Conservation (phyloP, 1,284 basidiomycete genomes). For the Ustilago esculenta region DNA sequence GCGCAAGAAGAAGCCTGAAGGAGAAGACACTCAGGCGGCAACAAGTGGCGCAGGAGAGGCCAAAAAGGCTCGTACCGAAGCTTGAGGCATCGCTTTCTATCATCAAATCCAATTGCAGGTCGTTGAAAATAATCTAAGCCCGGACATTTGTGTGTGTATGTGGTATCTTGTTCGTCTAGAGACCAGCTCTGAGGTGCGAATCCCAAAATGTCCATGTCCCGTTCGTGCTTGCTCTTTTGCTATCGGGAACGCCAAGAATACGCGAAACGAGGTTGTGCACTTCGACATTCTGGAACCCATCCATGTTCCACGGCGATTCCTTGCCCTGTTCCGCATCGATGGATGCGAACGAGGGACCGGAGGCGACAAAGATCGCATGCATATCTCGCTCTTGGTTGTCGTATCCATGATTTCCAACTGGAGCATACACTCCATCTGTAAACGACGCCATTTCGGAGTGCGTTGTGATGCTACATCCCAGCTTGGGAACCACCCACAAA, state of each 20-base stretch:
- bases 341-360: slow-evolving; percentile 80
- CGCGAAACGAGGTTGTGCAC: slow-evolving; percentile 83
- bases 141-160: too few relatives aligned
- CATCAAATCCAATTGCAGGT: too few relatives aligned
- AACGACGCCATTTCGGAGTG: slow-evolving; percentile 17
- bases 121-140: too few relatives aligned
- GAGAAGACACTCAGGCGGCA: slow-evolving; percentile 5
- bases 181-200: slow-evolving; percentile 18
- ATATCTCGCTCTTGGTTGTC: slow-evolving; percentile 80
- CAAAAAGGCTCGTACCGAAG: slow-evolving; percentile 44
- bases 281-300: slow-evolving; percentile 82
- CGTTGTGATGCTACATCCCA: slow-evolving; percentile 39
- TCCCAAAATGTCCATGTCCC: slow-evolving; percentile 32
- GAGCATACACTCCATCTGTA: slow-evolving; percentile 72
- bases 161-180: too few relatives aligned
- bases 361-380: slow-evolving; percentile 88
- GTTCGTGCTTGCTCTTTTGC: slow-evolving; percentile 14
- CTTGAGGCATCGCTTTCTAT: too few relatives aligned
- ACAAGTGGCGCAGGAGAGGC: slow-evolving; percentile 11
- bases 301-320: slow-evolving; percentile 69
- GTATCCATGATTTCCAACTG: slow-evolving; percentile 77
- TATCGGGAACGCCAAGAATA: slow-evolving; percentile 74
- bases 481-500: slow-evolving; percentile 35
- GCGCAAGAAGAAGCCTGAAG: slow-evolving; percentile 54
- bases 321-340: slow-evolving; percentile 53